phyloP scores from a whole-genome alignment of 2,329 filamentous ascomycete genomes.

The Herpomyces periplanetae region DNA sequence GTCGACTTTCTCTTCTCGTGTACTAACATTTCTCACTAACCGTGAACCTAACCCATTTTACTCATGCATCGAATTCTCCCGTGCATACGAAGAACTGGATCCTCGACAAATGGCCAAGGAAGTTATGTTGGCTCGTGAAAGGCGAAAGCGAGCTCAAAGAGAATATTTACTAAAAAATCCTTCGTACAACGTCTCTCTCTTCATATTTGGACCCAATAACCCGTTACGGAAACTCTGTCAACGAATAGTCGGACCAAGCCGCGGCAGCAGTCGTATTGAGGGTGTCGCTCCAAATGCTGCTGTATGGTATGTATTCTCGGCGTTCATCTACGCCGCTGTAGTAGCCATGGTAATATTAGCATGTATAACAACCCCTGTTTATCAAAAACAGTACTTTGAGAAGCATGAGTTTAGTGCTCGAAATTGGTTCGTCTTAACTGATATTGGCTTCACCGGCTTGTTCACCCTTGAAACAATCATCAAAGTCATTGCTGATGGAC shows the following conservation, averaged over 20 bases:
- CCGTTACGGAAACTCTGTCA: slow-evolving; percentile 49
- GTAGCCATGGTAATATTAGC: slow-evolving; percentile 92
- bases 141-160: slow-evolving; percentile 48
- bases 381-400: slow-evolving; percentile 51
- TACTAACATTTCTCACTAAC: too few relatives aligned
- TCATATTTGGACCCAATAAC: slow-evolving; percentile 41
- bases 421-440: slow-evolving; percentile 86
- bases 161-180: slow-evolving; percentile 62
- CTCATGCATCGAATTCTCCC: slow-evolving; percentile 28
- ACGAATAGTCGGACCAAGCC: slow-evolving; percentile 52
- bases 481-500: slow-evolving; percentile 76
- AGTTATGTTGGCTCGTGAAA: slow-evolving; percentile 42
- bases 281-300: slow-evolving; percentile 58
- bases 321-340: slow-evolving; percentile 68
- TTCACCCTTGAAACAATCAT: slow-evolving; percentile 58
- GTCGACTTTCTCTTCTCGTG: too few relatives aligned
- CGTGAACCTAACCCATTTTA: slow-evolving; percentile 83
- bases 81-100: slow-evolving; percentile 36
- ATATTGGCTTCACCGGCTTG: slow-evolving; percentile 49
- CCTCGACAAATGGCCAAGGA: slow-evolving; percentile 61
- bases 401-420: slow-evolving; percentile 16
- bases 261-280: slow-evolving; percentile 51
- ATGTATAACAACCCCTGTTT: slow-evolving; percentile 70
- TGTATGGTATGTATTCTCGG: slow-evolving; percentile 71
- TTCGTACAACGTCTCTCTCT: slow-evolving; percentile 66